A percentile compares a stretch with the other conserved stretches of the same genome.
Evolutionary conservation across 169 alveolate genomes (phyloP).

Genomic region (Eimeria mitis): DNA sequence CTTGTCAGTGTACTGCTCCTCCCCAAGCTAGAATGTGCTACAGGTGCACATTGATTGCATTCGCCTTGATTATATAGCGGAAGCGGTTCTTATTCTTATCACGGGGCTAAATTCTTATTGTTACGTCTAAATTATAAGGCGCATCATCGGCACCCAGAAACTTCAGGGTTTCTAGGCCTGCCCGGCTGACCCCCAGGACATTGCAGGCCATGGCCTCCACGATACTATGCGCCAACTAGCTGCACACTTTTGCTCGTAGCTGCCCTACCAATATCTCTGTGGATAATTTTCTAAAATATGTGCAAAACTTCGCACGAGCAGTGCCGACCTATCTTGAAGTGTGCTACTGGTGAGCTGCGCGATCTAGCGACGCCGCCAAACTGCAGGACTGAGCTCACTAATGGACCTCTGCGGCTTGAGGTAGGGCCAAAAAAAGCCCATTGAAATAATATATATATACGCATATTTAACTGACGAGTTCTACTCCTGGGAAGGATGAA

Average conservation of each 20-base stretch:
- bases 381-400: not conserved
- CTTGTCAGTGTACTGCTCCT: too few species aligned
- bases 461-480: not conserved
- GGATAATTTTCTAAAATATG: not conserved
- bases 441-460: not conserved
- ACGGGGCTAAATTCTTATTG: too few species aligned
- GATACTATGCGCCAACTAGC: not conserved
- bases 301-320: not conserved
- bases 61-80: too few species aligned
- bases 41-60: too few species aligned
- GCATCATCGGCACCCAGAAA: too few species aligned
- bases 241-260: not conserved
- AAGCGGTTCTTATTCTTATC: too few species aligned
- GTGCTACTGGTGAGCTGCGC: not conserved
- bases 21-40: too few species aligned
- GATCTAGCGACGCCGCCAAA: conserved; percentile 12
- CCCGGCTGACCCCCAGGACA: too few species aligned
- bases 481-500: not conserved
- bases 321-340: not conserved
- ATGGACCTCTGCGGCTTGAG: not conserved
- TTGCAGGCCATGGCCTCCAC: too few species aligned
- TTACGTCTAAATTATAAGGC: too few species aligned
- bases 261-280: not conserved
- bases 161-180: not conserved
- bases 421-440: not conserved